phyloP scores from a whole-genome alignment of 169 alveolate species.

The Blepharisma undulans region DNA sequence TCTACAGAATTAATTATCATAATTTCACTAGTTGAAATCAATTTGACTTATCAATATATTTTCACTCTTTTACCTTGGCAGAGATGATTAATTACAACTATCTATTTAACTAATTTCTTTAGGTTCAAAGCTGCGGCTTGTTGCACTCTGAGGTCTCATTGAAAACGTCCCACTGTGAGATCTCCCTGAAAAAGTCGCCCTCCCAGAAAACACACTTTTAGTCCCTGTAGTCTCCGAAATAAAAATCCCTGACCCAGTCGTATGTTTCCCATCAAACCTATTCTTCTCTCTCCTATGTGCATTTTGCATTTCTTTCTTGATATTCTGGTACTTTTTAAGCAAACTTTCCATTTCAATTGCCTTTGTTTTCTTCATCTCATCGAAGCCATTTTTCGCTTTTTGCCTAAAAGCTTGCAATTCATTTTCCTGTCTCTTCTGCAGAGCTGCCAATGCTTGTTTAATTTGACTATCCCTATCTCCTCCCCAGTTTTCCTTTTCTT shows the following conservation, averaged over 20 bases:
- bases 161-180: too few species aligned
- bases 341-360: conserved; percentile 21
- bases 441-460: background rate
- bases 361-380: background rate
- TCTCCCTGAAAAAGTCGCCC: too few species aligned
- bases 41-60: too few species aligned
- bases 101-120: too few species aligned
- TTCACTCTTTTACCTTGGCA: too few species aligned
- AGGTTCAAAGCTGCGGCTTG: too few species aligned
- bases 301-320: background rate
- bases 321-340: conserved; percentile 10
- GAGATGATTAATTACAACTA: too few species aligned
- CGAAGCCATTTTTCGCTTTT: background rate
- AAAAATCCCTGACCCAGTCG: conserved; percentile 19
- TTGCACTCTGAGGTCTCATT: too few species aligned
- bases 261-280: conserved; percentile 39
- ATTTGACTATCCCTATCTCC: background rate
- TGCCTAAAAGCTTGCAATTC: background rate
- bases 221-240: too few species aligned
- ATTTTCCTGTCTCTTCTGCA: background rate
- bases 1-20: too few species aligned
- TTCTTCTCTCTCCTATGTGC: conserved; percentile 17
- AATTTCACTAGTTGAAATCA: too few species aligned
- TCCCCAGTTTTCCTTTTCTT: conserved; percentile 11
- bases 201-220: too few species aligned